A percentile compares a stretch with the other conserved stretches of the same genome.
These are phyloP conservation scores for Lentinula boryana DNA, from an alignment of 768 basidiomycete genomes.

Conservation along the genomic window DNA sequence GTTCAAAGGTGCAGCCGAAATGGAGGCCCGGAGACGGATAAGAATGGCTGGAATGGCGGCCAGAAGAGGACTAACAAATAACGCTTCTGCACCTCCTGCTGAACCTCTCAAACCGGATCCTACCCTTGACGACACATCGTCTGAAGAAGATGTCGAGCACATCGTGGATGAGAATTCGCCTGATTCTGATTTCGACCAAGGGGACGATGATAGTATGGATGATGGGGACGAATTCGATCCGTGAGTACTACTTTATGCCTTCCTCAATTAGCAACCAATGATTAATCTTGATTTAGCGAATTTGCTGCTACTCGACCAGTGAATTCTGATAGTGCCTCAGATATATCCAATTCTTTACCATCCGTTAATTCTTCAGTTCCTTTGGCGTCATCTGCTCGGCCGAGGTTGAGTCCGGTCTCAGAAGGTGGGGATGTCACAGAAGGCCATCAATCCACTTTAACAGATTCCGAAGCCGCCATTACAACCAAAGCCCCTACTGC, in stretches of 20 bases:
- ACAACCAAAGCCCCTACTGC: constrained; percentile 33
- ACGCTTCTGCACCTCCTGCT: constrained; percentile 23
- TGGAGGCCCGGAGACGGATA: constrained; percentile 65
- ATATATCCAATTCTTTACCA: constrained; percentile 15
- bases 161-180: constrained; percentile 42
- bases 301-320: constrained; percentile 58
- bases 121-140: constrained; percentile 49
- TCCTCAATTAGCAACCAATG: neutral
- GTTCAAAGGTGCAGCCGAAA: constrained; percentile 81
- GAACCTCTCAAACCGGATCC: constrained; percentile 24
- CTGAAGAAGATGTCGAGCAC: constrained; percentile 41
- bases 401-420: constrained; percentile 37
- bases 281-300: constrained; percentile 35
- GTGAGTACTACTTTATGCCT: constrained; percentile 30
- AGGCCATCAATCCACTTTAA: constrained; percentile 3
- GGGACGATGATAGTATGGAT: constrained; percentile 45
- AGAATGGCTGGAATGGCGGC: constrained; percentile 49
- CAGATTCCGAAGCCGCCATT: constrained; percentile 25
- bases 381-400: constrained; percentile 10
- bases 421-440: constrained; percentile 35
- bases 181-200: constrained; percentile 48
- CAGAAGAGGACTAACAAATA: constrained; percentile 14
- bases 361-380: constrained; percentile 52
- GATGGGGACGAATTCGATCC: constrained; percentile 78
- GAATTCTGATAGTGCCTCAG: constrained; percentile 50